phyloP scores from a whole-genome alignment of 2,329 filamentous ascomycete species.

The Hirsutella thompsonii region DNA sequence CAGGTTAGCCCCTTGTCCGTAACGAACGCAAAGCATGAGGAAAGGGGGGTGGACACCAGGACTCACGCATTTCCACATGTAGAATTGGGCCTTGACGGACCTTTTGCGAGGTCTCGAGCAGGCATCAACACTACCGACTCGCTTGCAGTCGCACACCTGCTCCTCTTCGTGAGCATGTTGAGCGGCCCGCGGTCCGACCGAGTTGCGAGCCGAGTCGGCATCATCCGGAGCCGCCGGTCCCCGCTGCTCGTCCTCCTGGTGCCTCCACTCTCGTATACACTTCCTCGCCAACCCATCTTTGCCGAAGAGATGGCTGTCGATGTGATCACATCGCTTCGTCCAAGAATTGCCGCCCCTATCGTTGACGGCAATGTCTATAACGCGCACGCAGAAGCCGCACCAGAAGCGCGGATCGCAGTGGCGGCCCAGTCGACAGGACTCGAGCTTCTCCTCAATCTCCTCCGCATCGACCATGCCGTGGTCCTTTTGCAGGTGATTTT shows the following conservation, averaged over 20 bases:
- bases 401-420: slow-evolving; percentile 60
- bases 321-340: slow-evolving; percentile 53
- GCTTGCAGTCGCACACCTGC: slow-evolving; percentile 2
- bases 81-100: slow-evolving; percentile 6
- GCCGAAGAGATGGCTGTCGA: slow-evolving; percentile 57
- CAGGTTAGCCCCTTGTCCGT: too few relatives aligned
- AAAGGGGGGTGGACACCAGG: neutral
- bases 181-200: too few relatives aligned
- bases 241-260: slow-evolving; percentile 15
- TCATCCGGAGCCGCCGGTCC: too few relatives aligned
- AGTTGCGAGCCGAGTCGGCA: too few relatives aligned
- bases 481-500: slow-evolving; percentile 42
- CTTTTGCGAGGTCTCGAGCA: slow-evolving; percentile 5
- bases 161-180: too few relatives aligned
- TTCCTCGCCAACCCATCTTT: slow-evolving; percentile 23
- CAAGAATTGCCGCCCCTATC: slow-evolving; percentile 30
- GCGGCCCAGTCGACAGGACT: slow-evolving; percentile 46
- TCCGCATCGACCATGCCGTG: slow-evolving; percentile 26
- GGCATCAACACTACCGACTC: slow-evolving; percentile 1
- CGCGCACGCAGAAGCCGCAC: slow-evolving; percentile 68
- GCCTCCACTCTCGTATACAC: slow-evolving; percentile 43
- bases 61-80: slow-evolving; percentile 20
- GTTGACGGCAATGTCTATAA: slow-evolving; percentile 39
- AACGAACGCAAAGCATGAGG: too few relatives aligned
- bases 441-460: slow-evolving; percentile 28